Evolutionary conservation across 1,139 yeast species (phyloP).

Genomic region (Citeromyces hawaiiensis): DNA sequence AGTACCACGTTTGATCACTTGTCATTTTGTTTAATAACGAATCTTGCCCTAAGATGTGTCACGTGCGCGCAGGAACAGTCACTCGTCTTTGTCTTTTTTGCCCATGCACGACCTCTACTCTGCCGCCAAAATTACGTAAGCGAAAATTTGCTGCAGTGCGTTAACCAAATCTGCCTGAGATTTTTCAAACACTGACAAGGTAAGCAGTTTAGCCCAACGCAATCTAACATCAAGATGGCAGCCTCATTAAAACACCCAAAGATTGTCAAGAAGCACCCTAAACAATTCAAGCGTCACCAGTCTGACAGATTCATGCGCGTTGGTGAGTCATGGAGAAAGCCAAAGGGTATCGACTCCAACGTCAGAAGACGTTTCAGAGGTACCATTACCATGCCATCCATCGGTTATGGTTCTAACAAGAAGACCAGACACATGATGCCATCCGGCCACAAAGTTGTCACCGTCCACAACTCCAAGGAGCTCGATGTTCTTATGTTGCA

Average conservation of each 20-base stretch:
- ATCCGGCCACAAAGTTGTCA: constrained; percentile 96
- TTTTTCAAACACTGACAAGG: not conserved
- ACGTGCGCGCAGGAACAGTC: not conserved
- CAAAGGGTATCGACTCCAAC: constrained; percentile 99
- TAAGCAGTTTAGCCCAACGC: too few relatives aligned
- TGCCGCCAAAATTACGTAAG: too few relatives aligned
- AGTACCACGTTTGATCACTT: constrained; percentile 19
- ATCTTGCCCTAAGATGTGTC: not conserved
- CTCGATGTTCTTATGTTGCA: constrained; percentile 93
- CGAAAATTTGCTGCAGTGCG: not conserved
- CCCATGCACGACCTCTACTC: too few relatives aligned
- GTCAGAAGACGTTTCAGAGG: constrained; percentile 99
- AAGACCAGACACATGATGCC: constrained; percentile 93
- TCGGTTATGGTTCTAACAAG: constrained; percentile 99
- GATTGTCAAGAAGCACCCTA: constrained; percentile 99
- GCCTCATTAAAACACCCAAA: constrained; percentile 95
- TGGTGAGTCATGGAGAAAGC: constrained; percentile 99
- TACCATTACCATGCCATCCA: constrained; percentile 96
- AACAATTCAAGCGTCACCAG: constrained; percentile 99
- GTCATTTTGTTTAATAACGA: constrained; percentile 5
- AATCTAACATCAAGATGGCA: constrained; percentile 12
- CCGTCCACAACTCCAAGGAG: constrained; percentile 86
- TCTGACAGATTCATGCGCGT: constrained; percentile 99
- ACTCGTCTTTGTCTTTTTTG: too few relatives aligned
- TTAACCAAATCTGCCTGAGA: not conserved